Base-by-base conservation (phyloP, 345 rosid genomes). In the Linum lewisii region DNA sequence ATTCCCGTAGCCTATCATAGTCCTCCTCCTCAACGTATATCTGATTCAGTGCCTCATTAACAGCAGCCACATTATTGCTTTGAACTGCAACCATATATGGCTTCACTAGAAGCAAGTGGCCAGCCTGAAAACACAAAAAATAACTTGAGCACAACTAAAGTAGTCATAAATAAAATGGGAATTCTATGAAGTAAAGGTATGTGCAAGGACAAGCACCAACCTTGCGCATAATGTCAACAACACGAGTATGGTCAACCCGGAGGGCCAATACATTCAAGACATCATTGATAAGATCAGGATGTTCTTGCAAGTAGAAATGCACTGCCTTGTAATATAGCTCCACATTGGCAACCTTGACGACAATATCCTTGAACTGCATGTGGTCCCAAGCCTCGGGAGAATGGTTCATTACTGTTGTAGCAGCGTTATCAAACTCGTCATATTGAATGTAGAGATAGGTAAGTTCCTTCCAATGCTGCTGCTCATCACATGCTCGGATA, bases 311-410 rank as follows among this genome's bases (percentile, higher is more conserved):
- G 78, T 93, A 93, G 81, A 93, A 93, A 77, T 93, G 99, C 63
- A 93, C 99, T 1, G 97, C 96, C 79, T 93, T 93, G 64, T 93
- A 93, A 74, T 93, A 93, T 29, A 93, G 73, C 65, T 93, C 99
- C 50, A 93, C 99, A 69, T 79, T 93, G 2, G 96, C 97, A 73
- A 93, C 95, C 83, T 93, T 93, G 54, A 84, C 96, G 1, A 80
- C 80, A 49, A 89, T 87, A 68, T 93, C 99, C 73, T 89, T 93
- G 73, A 89, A 93, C 68, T 85, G 99, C 97, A 93, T 84, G 88
- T 93, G 99, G 64, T 93, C 99, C 99, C 99, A 93, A 15, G 99
- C 97, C 78, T 87, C 97, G 0, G 99, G 99, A 37, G 99, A 93
- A 80, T 93, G 99, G 66, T 93, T 89, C 99, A 93, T 93, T 62